A percentile compares a stretch with the other conserved stretches of the same genome.
Evolutionary conservation across 352 stramenopile genomes (phyloP).

Genomic region (Elongisporangium undulatum): DNA sequence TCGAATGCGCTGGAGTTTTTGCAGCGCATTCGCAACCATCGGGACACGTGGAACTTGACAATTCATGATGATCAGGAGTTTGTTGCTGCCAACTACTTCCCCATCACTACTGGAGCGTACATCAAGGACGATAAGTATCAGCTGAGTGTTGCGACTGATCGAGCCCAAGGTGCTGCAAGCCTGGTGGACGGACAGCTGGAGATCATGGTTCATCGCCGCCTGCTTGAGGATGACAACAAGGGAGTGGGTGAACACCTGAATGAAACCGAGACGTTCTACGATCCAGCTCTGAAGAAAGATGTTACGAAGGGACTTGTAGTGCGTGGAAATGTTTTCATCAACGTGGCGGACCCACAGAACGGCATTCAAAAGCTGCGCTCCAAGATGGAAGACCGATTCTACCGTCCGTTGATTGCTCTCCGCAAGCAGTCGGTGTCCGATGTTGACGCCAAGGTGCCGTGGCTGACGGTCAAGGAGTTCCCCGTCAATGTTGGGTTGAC

Average conservation of each 20-base stretch:
- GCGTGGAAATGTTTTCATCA: conserved; percentile 67
- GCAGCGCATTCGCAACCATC: conserved; percentile 82
- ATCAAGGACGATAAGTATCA: conserved; percentile 86
- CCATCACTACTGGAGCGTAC: conserved; percentile 93
- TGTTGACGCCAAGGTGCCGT: conserved; percentile 53
- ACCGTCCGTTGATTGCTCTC: conserved; percentile 54
- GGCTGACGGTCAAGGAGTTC: conserved; percentile 67
- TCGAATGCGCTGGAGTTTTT: conserved; percentile 96
- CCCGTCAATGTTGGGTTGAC: conserved; percentile 92
- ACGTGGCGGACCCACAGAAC: conserved; percentile 46
- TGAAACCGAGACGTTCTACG: conserved; percentile 86
- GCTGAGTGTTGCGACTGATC: conserved; percentile 90
- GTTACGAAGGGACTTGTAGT: conserved; percentile 58
- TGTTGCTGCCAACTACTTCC: conserved; percentile 97
- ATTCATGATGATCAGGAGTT: conserved; percentile 89
- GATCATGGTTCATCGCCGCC: conserved; percentile 96
- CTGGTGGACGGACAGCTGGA: conserved; percentile 91
- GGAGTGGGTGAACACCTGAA: conserved; percentile 93
- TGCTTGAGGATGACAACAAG: conserved; percentile 91
- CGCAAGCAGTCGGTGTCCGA: conserved; percentile 28
- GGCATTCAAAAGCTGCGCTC: conserved; percentile 50
- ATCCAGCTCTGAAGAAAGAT: conserved; percentile 50
- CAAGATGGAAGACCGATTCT: conserved; percentile 71
- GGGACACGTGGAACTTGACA: conserved; percentile 87
- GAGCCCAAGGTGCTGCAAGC: conserved; percentile 90